Evolutionary conservation across 257 asterid species (phyloP).

Genomic region (Haberlea rhodopensis): DNA sequence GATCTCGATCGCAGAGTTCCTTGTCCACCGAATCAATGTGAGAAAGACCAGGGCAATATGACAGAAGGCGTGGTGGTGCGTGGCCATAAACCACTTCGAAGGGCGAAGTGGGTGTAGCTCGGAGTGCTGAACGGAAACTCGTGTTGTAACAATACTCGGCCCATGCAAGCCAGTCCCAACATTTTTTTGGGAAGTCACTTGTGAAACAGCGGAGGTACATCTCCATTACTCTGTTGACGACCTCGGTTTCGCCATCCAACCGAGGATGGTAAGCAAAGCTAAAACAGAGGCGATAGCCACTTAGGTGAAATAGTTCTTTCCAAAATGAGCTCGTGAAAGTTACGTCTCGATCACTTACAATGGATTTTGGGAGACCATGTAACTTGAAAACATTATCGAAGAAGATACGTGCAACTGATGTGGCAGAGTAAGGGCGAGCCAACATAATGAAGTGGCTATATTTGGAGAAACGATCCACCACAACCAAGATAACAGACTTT

Average conservation of each 20-base stretch:
- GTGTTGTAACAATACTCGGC: too few relatives aligned
- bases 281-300: not conserved
- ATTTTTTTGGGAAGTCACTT: too few relatives aligned
- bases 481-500: not conserved
- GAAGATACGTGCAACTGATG: not conserved
- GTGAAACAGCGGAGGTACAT: too few relatives aligned
- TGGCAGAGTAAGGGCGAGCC: not conserved
- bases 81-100: too few relatives aligned
- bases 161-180: too few relatives aligned
- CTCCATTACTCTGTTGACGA: too few relatives aligned
- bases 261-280: constrained; percentile 6
- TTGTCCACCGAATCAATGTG: too few relatives aligned
- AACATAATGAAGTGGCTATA: not conserved
- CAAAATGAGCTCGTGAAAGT: not conserved
- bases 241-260: not conserved
- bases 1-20: too few relatives aligned
- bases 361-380: not conserved
- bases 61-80: too few relatives aligned
- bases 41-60: too few relatives aligned
- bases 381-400: not conserved
- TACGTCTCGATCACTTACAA: constrained; percentile 4
- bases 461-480: not conserved
- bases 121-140: too few relatives aligned
- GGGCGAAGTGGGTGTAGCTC: too few relatives aligned
- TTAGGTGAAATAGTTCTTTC: not conserved